phyloP scores from a whole-genome alignment of 2,329 filamentous ascomycete genomes.

The Ascochyta rabiei region DNA sequence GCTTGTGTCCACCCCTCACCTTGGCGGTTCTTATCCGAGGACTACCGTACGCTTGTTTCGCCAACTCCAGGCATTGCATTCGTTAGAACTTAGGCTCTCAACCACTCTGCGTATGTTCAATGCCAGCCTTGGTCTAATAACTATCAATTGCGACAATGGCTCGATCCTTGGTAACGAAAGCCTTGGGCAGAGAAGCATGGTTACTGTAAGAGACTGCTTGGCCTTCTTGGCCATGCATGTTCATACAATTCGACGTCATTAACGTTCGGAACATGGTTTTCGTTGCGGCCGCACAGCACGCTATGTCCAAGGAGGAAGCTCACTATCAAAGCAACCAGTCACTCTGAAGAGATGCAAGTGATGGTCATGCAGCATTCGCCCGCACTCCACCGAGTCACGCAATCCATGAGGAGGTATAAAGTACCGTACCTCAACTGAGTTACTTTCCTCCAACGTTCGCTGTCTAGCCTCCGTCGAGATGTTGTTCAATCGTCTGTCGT shows the following conservation, averaged over 20 bases:
- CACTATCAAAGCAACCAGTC: slow-evolving; percentile 1
- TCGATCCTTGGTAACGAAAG: neutral
- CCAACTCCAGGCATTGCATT: too few species aligned
- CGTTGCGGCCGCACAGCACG: slow-evolving; percentile 19
- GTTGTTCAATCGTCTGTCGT: slow-evolving; percentile 9
- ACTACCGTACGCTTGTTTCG: too few species aligned
- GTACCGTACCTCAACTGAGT: neutral
- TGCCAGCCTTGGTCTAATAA: too few species aligned
- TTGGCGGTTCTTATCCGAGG: neutral
- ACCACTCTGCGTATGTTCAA: too few species aligned
- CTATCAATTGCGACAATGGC: neutral
- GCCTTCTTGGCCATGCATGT: slow-evolving; percentile 29
- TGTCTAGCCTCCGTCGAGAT: slow-evolving; percentile 9
- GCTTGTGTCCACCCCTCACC: slow-evolving; percentile 3
- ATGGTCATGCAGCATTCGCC: slow-evolving; percentile 1
- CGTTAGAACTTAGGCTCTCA: too few species aligned
- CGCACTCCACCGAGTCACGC: neutral
- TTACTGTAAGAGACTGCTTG: slow-evolving; percentile 10
- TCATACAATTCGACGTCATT: slow-evolving; percentile 25
- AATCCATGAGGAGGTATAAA: slow-evolving; percentile 1
- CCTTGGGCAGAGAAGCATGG: slow-evolving; percentile 5
- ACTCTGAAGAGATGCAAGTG: neutral
- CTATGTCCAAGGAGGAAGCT: slow-evolving; percentile 37
- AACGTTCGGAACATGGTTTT: slow-evolving; percentile 10
- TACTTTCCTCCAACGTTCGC: neutral